Percentiles rank a stretch among this genome's conserved stretches.
Evolutionary conservation across 202 grass and related monocot genomes (phyloP).

Genomic region (Cymbopogon flexuosus): DNA sequence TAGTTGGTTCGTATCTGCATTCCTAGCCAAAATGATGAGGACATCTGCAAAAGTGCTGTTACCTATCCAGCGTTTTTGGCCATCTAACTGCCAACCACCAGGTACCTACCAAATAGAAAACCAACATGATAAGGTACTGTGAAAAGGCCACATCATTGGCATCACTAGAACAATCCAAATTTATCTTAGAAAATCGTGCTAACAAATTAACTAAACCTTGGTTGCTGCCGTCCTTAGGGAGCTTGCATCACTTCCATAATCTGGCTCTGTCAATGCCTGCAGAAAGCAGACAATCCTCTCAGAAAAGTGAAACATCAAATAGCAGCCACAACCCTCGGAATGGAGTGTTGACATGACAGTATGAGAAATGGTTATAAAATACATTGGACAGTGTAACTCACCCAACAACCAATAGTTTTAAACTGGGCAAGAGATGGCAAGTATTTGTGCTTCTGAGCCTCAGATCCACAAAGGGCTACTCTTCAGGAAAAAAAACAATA

Average conservation of each 20-base stretch:
- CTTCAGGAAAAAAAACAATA: background rate
- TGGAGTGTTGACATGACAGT: background rate
- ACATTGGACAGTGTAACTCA: conserved; percentile 40
- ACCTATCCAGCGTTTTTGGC: conserved; percentile 97
- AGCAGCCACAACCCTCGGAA: background rate
- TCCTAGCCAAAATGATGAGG: conserved; percentile 24
- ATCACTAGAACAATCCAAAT: background rate
- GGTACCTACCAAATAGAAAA: conserved; percentile 53
- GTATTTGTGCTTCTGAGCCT: conserved; percentile 88
- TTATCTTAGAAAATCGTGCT: background rate
- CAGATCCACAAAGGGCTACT: conserved; percentile 33
- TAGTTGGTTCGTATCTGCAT: conserved; percentile 70
- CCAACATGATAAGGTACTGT: background rate
- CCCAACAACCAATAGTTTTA: conserved; percentile 79
- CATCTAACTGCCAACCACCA: conserved; percentile 86
- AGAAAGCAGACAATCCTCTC: background rate
- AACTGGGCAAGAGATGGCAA: conserved; percentile 72
- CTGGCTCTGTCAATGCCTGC: conserved; percentile 66
- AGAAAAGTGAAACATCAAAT: background rate
- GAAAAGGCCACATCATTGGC: background rate
- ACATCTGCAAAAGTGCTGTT: conserved; percentile 95
- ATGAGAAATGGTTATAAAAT: background rate
- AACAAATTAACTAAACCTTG: conserved; percentile 51
- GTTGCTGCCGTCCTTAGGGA: conserved; percentile 66
- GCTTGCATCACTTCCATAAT: conserved; percentile 94